These are phyloP conservation scores for Ophioceras dolichostomum DNA, from an alignment of 2,329 filamentous ascomycete genomes.

Conservation along the genomic window DNA sequence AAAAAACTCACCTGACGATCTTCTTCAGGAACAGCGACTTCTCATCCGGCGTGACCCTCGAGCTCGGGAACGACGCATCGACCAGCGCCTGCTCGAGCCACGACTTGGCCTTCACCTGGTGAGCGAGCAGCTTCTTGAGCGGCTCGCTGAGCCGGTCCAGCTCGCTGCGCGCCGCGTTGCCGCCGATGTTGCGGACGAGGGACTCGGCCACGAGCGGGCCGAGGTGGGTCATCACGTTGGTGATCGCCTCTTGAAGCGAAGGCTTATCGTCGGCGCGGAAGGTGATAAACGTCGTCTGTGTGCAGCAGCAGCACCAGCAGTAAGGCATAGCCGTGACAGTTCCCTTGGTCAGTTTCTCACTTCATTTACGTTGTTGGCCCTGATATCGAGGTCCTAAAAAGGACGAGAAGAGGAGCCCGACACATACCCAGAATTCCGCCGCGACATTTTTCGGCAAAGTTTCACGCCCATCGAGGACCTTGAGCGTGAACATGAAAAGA, in stretches of 20 bases:
- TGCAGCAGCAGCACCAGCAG: too few relatives aligned
- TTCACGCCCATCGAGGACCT: conserved; percentile 58
- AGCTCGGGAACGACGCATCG: conserved; percentile 42
- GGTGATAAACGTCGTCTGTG: conserved; percentile 41
- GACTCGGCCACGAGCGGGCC: conserved; percentile 48
- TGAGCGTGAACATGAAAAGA: conserved; percentile 60
- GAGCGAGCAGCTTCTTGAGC: conserved; percentile 52
- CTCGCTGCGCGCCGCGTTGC: conserved; percentile 57
- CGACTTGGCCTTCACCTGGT: conserved; percentile 39
- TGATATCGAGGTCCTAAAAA: too few relatives aligned
- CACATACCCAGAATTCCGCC: conserved; percentile 60
- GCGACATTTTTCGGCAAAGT: conserved; percentile 64
- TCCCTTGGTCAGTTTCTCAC: too few relatives aligned
- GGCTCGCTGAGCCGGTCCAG: conserved; percentile 60
- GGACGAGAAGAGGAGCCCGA: too few relatives aligned
- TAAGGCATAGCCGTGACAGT: too few relatives aligned
- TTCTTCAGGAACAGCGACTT: conserved; percentile 55
- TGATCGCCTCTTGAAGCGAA: conserved; percentile 28
- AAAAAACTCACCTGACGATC: conserved; percentile 44
- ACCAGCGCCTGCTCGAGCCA: conserved; percentile 53
- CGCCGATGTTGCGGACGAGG: conserved; percentile 54
- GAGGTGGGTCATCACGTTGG: conserved; percentile 41
- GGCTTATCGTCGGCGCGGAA: conserved; percentile 30
- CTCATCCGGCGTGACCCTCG: conserved; percentile 44
- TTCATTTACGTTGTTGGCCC: neutral